These are phyloP conservation scores for Vigna radiata DNA, from an alignment of 306 rosid genomes.

Conservation along the genomic window DNA sequence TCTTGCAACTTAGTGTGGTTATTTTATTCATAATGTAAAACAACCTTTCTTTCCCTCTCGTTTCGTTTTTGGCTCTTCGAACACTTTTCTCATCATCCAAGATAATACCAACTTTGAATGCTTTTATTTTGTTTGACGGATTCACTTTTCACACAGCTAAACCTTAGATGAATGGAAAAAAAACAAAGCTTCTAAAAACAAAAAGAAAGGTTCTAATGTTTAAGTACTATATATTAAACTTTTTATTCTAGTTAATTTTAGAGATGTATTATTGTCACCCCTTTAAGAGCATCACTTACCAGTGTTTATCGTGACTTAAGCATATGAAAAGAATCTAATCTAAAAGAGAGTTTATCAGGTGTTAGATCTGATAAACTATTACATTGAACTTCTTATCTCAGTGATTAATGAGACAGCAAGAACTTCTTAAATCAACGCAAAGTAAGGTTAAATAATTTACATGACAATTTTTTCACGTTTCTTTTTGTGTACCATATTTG, in stretches of 20 bases:
- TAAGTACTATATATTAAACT: neutral
- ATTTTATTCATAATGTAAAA: conserved; percentile 36
- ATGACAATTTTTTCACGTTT: neutral
- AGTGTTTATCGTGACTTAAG: neutral
- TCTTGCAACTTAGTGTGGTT: conserved; percentile 44
- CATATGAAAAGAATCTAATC: neutral
- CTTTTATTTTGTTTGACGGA: conserved; percentile 1
- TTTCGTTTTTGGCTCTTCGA: neutral
- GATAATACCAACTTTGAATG: neutral
- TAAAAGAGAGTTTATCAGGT: neutral
- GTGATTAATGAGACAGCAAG: neutral
- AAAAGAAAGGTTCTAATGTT: neutral
- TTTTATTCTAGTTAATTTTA: neutral
- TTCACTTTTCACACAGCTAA: conserved; percentile 9
- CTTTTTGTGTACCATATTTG: conserved; percentile 11
- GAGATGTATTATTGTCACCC: neutral
- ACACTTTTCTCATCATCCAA: conserved; percentile 38
- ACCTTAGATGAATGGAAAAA: neutral
- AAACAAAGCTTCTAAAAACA: neutral
- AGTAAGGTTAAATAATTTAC: neutral
- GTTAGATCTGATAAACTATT: neutral
- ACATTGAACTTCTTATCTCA: neutral
- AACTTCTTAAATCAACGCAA: conserved; percentile 24
- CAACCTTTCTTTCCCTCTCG: neutral
- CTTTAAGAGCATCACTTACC: neutral